Conservation (phyloP, 177 flowering plant genomes). For the Vitis hybrid region DNA sequence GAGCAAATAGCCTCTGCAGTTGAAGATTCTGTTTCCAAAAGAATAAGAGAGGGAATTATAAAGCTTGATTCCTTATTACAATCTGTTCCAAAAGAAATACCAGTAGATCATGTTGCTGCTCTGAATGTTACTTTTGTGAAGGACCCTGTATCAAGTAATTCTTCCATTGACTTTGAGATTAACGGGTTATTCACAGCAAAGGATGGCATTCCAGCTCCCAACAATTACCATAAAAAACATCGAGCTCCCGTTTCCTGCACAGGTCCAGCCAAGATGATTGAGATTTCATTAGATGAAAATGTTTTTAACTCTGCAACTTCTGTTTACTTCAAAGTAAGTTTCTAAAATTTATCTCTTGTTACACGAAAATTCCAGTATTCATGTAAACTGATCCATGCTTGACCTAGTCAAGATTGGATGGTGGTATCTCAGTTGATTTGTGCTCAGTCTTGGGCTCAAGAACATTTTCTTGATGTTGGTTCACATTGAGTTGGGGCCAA, state of each 20-base stretch:
- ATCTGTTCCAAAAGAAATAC: conserved; percentile 24
- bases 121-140: conserved; percentile 29
- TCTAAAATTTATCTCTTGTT: not conserved
- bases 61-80: conserved; percentile 30
- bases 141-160: conserved; percentile 19
- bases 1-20: conserved; percentile 24
- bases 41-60: conserved; percentile 23
- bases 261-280: conserved; percentile 18
- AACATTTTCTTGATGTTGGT: too few relatives aligned
- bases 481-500: too few relatives aligned
- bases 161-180: conserved; percentile 27
- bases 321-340: conserved; percentile 31
- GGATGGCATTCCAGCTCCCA: not conserved
- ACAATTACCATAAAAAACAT: not conserved
- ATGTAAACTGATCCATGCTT: not conserved
- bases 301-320: conserved; percentile 24
- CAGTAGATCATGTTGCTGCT: conserved; percentile 11
- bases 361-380: not conserved
- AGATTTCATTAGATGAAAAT: conserved; percentile 22
- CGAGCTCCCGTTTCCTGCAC: conserved; percentile 6
- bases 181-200: conserved; percentile 26
- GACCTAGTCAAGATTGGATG: not conserved
- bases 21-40: conserved; percentile 26
- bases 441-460: too few relatives aligned
- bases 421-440: too few relatives aligned